phyloP scores from a whole-genome alignment of 2,329 filamentous ascomycete species.

The Aspergillus spinulosporus region DNA sequence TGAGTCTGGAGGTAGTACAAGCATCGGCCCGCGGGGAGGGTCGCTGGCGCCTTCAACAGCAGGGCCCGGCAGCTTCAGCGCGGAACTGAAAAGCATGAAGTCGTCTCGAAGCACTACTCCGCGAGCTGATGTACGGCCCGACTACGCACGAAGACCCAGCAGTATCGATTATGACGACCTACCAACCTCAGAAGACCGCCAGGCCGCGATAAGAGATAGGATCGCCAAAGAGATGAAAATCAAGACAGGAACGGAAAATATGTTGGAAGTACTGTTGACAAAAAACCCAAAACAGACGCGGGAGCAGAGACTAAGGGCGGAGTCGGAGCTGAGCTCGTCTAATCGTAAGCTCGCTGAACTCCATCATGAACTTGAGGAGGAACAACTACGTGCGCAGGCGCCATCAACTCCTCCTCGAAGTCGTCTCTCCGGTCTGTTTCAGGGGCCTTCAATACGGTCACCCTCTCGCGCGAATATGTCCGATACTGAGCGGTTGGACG shows the following conservation, averaged over 20 bases:
- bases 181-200: constrained; percentile 67
- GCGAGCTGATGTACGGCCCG: constrained; percentile 57
- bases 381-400: constrained; percentile 60
- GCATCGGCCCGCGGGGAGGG: constrained; percentile 63
- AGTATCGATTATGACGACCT: constrained; percentile 63
- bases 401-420: constrained; percentile 52
- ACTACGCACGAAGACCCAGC: constrained; percentile 42
- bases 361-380: constrained; percentile 59
- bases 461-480: constrained; percentile 44
- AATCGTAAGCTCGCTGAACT: constrained; percentile 69
- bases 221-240: constrained; percentile 97
- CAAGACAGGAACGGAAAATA: constrained; percentile 94
- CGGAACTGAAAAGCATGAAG: constrained; percentile 72
- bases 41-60: constrained; percentile 70
- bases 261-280: constrained; percentile 88
- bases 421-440: constrained; percentile 60
- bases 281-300: constrained; percentile 97
- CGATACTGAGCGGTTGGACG: constrained; percentile 44
- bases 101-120: constrained; percentile 63
- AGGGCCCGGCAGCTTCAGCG: constrained; percentile 82
- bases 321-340: constrained; percentile 86
- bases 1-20: constrained; percentile 58
- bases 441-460: constrained; percentile 56
- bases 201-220: constrained; percentile 74
- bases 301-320: constrained; percentile 74